Base-by-base conservation (phyloP, 139 green algal species). In the Chlamydomonas urium region DNA sequence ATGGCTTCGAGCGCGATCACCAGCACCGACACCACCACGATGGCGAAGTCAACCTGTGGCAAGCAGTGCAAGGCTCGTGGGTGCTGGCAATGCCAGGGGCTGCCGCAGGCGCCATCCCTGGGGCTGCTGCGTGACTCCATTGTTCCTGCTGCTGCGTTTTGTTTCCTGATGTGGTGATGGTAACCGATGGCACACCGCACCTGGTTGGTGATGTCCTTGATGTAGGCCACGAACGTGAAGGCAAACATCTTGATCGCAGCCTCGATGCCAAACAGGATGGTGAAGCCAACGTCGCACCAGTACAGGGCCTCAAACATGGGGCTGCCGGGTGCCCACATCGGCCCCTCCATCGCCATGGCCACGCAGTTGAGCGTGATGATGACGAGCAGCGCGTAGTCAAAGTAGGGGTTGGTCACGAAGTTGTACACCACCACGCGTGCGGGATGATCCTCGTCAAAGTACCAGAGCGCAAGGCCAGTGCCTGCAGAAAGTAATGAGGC, bases 301-400 rank as follows among this genome's bases (percentile, higher is more conserved):
- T 59, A 60, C 35, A 83, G 42, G 21, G 34, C 31, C 36, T 56
- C 21, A 26, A 78, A 70, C 56, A 79, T 35, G 5, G 59, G 47
- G 21, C 37, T 65, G 53, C 70, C 76, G 0, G 31, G 47, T 36
- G 71, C 65, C 26, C 91, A 73, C 36, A 42, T 70, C 0, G 90
- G 85, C 47, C 77, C 75, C 76, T 94, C 89, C 37, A 85, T 75
- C 8, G 86, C 81, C 86, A 93, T 88, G 3, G 63, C 57, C 31
- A 83, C 73, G 75, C 90, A 95, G 76, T 83, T 90, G 35, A 91
- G 65, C n/a, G 88, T 23, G 62, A 95, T 90, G 65, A 90, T 53
- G 36, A 83, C 60, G 21, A 91, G 82, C 82, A 93, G 90, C 48
- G 77, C n/a, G 56, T 90, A 89, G 63, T 93, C 88, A 66, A 36